Conservation (phyloP, 2,329 filamentous ascomycete species). For the Pyrenochaeta sp. region DNA sequence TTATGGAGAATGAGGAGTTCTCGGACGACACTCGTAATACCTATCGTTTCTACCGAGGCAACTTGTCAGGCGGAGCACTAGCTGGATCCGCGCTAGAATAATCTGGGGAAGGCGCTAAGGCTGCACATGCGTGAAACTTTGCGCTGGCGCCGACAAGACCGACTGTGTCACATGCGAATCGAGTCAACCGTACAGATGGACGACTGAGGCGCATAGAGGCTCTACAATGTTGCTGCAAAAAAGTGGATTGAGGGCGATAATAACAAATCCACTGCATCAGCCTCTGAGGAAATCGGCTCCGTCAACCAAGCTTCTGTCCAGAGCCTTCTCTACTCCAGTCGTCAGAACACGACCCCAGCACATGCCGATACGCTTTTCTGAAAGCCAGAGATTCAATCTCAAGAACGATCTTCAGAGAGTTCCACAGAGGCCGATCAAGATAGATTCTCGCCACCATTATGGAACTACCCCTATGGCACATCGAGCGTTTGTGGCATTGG, state of each 20-base stretch:
- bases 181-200: too few species aligned
- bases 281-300: neutral
- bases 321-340: too few species aligned
- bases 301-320: too few species aligned
- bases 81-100: constrained; percentile 7
- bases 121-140: constrained; percentile 14
- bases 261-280: neutral
- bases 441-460: constrained; percentile 16
- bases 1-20: constrained; percentile 33
- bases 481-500: constrained; percentile 81
- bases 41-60: too few species aligned
- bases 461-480: constrained; percentile 31
- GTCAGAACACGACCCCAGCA: neutral
- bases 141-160: constrained; percentile 8
- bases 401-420: neutral
- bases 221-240: constrained; percentile 8
- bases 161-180: constrained; percentile 27
- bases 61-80: constrained; percentile 19
- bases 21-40: constrained; percentile 23
- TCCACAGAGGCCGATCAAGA: neutral
- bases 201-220: constrained; percentile 1
- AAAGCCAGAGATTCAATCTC: neutral
- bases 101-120: constrained; percentile 18
- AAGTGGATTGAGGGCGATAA: neutral
- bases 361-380: neutral